Evolutionary conservation across 2,329 filamentous ascomycete genomes (phyloP), one percentile per base, ranked within the genome.

Genomic region (Chaetomiaceae sp.): DNA sequence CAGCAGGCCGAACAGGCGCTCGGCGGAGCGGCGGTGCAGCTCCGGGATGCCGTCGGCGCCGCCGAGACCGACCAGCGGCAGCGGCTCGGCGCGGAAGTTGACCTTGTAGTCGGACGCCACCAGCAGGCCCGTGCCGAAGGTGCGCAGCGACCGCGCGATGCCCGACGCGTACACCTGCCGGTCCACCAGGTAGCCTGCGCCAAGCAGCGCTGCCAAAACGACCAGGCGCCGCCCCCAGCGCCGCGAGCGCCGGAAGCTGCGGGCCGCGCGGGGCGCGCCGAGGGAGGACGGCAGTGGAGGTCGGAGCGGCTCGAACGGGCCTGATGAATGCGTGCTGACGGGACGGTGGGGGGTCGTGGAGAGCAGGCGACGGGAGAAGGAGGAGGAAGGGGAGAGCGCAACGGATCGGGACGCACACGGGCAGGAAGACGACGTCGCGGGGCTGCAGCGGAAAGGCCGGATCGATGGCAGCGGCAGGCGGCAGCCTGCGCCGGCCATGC

Each of bases 91-190:
- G 6, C 88, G 80, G 66, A 98, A 98, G 68, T 98, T 97, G 65
- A 97, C 73, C 70, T 96, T 97, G 73, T 98, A 97, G 70, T 98
- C 93, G 19, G 90, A 61, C 1, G 90, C 91, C 14, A 95, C 86
- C 37, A 90, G 62, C 10, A 95, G 69, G 7, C 89, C 91, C 3
- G 80, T 80, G 33, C 76, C 75, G 64, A 97, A 95, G 0, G 93
- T 96, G 34, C 85, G 84, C 34, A 86, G 66, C 19, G 86, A 91
- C 46, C 93, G 85, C 30, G 77, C 80, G 20, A 95, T 69, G 11
- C 87, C 84, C 1, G 86, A 84, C 41, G 88, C 87, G 66, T 93
- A 94, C 60, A 86, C 73, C 54, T 84, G 76, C 12, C 67, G 76
- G 67, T 98, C 93, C 50, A 84, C 59, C 9, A 79, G 65, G 63